Base-by-base conservation (phyloP, 2,329 filamentous ascomycete species). In the Colletotrichum melonis region DNA sequence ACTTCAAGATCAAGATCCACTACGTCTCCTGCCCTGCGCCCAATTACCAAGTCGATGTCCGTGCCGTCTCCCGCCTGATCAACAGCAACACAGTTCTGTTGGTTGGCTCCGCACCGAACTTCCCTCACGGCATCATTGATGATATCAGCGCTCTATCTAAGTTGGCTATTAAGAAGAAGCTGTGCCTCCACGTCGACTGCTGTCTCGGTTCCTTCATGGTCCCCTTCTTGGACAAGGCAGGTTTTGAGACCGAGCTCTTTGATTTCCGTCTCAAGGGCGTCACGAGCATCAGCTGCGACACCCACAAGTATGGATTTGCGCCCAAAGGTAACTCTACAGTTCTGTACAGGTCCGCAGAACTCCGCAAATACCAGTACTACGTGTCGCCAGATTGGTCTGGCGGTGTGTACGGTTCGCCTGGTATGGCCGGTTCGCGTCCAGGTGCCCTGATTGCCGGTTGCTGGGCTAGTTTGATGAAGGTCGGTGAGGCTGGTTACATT, bases 221-320 rank as follows among this genome's bases (percentile, higher is more conserved):
- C 57, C 95, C 97, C 1, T 95, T 96, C 86, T 92, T 99, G 56
- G 92, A 95, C 76, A 94, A 94, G 80, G 95, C 97, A n/a, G 97
- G 97, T 57, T 98, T 98, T 82, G 94, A 97, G 75, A 90, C 93
- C 26, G 91, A 93, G 77, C 92, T 91, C 5, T 98, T 98, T 80
- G 97, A 99, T 83, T 99, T 99, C 90, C 92, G 94, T 69, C 91
- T 97, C 72, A 95, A 94, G 77, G 97, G 97, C 78, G 97, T 99
- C 49, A 98, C 96, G 4, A 96, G 93, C 82, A 98, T 99, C 82
- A 95, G 92, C 77, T 97, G 95, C 82, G 97, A 99, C 82, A 99
- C 97, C 3, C 97, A 99, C 89, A 99, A 99, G 83, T 99, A 99
- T 82, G 97, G 97, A 49, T 99, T 99, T 81, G 97, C 97, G 1